A percentile compares a stretch with the other conserved stretches of the same genome.
Evolutionary conservation across 1,284 basidiomycete genomes (phyloP).

Genomic region (Ganoderma meredithae): DNA sequence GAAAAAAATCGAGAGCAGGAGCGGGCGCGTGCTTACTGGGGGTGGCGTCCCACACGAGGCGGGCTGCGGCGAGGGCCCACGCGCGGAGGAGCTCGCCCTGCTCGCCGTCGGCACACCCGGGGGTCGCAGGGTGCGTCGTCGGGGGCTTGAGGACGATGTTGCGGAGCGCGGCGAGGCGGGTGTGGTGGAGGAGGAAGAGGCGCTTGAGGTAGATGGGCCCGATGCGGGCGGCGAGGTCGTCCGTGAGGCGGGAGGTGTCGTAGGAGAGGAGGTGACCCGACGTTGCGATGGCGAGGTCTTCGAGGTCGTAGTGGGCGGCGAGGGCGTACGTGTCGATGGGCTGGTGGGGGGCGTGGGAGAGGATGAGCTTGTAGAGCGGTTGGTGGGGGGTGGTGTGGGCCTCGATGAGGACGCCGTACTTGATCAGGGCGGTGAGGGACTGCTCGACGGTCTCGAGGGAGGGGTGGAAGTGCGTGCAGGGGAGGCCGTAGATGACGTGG

Average conservation of each 20-base stretch:
- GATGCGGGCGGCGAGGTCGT: constrained; percentile 44
- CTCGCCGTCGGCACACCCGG: constrained; percentile 39
- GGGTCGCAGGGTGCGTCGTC: constrained; percentile 39
- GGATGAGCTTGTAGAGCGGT: constrained; percentile 42
- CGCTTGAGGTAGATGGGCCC: constrained; percentile 50
- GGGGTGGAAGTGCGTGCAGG: constrained; percentile 41
- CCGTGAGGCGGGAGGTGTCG: constrained; percentile 42
- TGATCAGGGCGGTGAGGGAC: constrained; percentile 38
- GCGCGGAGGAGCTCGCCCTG: constrained; percentile 42
- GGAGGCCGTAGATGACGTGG: constrained; percentile 45
- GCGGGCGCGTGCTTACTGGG: constrained; percentile 38
- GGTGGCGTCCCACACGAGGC: constrained; percentile 46
- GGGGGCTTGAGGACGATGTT: constrained; percentile 45
- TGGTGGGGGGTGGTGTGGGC: constrained; percentile 31
- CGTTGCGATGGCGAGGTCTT: constrained; percentile 44
- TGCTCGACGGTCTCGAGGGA: constrained; percentile 37
- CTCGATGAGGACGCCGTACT: constrained; percentile 41
- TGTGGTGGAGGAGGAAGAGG: constrained; percentile 49
- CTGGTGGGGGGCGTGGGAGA: constrained; percentile 40
- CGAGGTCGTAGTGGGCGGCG: constrained; percentile 44
- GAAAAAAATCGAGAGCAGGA: constrained; percentile 2
- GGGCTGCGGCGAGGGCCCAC: constrained; percentile 46
- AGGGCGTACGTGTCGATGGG: constrained; percentile 48
- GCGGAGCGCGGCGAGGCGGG: constrained; percentile 46
- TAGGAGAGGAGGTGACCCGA: constrained; percentile 47